Conservation (phyloP, 805 yeast genomes). For the Wickerhamiella kurtzmanii region DNA sequence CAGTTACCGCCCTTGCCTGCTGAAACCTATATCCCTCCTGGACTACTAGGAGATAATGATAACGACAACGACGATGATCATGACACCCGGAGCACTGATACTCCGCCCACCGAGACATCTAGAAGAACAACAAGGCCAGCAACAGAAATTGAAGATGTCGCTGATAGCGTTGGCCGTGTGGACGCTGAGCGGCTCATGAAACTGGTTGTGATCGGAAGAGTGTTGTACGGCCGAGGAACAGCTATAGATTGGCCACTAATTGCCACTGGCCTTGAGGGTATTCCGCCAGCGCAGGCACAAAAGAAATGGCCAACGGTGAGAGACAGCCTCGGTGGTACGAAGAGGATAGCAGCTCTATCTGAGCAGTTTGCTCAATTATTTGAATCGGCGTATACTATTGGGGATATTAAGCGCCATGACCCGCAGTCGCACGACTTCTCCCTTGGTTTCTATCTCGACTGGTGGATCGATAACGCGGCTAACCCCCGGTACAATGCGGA, state of each 20-base stretch:
- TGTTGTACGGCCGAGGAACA: conserved; percentile 22
- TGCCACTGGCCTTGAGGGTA: conserved; percentile 34
- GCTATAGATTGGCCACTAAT: conserved; percentile 55
- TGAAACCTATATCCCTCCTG: background rate
- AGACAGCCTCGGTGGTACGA: conserved; percentile 44
- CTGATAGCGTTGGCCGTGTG: background rate
- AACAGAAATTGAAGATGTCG: background rate
- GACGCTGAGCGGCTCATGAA: background rate
- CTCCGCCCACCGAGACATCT: background rate
- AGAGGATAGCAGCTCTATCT: conserved; percentile 40
- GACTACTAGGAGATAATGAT: background rate
- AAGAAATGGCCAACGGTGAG: conserved; percentile 62
- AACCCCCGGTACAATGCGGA: conserved; percentile 16
- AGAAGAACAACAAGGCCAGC: background rate
- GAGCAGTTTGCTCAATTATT: conserved; percentile 57
- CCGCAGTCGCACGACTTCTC: conserved; percentile 33
- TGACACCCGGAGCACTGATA: background rate
- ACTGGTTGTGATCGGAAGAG: background rate
- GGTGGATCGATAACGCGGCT: conserved; percentile 52
- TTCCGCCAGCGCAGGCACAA: conserved; percentile 34
- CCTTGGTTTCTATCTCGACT: conserved; percentile 37
- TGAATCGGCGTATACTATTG: conserved; percentile 43
- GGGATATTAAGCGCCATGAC: conserved; percentile 22
- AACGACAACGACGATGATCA: background rate
- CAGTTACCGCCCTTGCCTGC: background rate